Evolutionary conservation across 202 grass and related monocot species (phyloP).

Genomic region (Zoysia matrella): DNA sequence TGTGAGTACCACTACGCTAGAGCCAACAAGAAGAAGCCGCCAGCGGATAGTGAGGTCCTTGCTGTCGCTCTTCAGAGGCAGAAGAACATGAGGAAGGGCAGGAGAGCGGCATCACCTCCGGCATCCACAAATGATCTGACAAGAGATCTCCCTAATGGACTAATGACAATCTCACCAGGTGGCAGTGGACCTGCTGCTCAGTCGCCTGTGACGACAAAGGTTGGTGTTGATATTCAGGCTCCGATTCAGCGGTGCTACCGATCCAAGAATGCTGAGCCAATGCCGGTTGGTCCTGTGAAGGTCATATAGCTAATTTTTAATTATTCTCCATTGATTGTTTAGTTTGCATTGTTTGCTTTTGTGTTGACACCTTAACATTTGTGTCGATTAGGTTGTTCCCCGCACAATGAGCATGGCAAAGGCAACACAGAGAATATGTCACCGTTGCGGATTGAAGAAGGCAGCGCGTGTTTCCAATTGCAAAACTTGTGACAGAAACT

Average conservation of each 20-base stretch:
- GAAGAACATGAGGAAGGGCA: too few species aligned
- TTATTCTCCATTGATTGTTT: conserved; percentile 34
- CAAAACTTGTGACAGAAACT: too few species aligned
- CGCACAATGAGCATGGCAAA: conserved; percentile 66
- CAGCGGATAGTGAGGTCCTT: conserved; percentile 57
- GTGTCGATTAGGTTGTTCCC: conserved; percentile 61
- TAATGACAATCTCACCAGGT: conserved; percentile 91
- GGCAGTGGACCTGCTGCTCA: conserved; percentile 37
- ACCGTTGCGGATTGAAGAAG: conserved; percentile 72
- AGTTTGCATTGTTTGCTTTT: conserved; percentile 37
- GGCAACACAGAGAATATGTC: conserved; percentile 58
- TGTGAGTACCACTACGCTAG: conserved; percentile 79
- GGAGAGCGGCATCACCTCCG: conserved; percentile 35
- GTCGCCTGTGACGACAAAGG: conserved; percentile 52
- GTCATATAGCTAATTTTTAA: conserved; percentile 51
- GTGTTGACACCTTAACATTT: conserved; percentile 8
- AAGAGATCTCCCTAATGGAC: conserved; percentile 85
- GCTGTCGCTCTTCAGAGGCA: conserved; percentile 64
- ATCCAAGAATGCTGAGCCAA: conserved; percentile 89
- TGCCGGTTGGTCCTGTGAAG: conserved; percentile 84
- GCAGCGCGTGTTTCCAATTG: too few species aligned
- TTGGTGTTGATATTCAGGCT: conserved; percentile 65
- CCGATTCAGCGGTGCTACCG: conserved; percentile 66
- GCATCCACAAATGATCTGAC: conserved; percentile 51
- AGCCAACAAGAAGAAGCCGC: conserved; percentile 65